Evolutionary conservation across 2,329 filamentous ascomycete species (phyloP).

Genomic region (Trichoderma sp.): DNA sequence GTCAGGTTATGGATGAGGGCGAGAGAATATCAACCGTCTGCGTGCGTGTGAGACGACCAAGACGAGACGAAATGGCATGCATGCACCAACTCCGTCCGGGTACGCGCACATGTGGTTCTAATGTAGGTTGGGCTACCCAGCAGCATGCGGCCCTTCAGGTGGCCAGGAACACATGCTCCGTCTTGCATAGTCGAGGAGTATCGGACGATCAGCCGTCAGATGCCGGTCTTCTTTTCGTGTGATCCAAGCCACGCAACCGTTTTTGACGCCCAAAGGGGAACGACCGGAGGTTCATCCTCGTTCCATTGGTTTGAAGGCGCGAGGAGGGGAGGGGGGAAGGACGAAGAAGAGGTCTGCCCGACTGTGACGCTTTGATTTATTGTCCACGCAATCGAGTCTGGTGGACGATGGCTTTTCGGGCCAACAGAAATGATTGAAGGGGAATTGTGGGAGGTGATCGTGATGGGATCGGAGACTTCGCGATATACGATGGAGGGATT

Average conservation of each 20-base stretch:
- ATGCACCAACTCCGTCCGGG: constrained; percentile 9
- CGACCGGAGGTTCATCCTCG: too few relatives aligned
- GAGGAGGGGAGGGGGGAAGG: constrained; percentile 1
- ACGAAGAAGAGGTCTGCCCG: background rate
- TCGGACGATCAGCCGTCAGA: constrained; percentile 27
- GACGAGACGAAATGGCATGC: background rate
- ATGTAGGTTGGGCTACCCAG: background rate
- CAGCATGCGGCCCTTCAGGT: constrained; percentile 28
- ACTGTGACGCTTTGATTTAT: background rate
- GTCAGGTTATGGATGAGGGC: too few relatives aligned
- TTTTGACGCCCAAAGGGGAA: background rate
- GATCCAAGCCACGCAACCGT: constrained; percentile 16
- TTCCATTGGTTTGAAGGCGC: background rate
- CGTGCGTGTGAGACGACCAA: too few relatives aligned
- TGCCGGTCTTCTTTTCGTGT: constrained; percentile 11
- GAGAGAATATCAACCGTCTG: too few relatives aligned
- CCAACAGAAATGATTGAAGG: background rate
- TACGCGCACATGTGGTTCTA: constrained; percentile 4
- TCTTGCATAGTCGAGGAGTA: constrained; percentile 14
- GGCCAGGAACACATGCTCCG: constrained; percentile 31
- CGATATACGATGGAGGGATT: constrained; percentile 1
- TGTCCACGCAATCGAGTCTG: background rate
- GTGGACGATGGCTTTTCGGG: background rate
- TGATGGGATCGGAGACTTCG: background rate
- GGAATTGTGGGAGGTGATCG: background rate